phyloP scores from a whole-genome alignment of 768 basidiomycete genomes.

The Pilatotrama ljubarskyi region DNA sequence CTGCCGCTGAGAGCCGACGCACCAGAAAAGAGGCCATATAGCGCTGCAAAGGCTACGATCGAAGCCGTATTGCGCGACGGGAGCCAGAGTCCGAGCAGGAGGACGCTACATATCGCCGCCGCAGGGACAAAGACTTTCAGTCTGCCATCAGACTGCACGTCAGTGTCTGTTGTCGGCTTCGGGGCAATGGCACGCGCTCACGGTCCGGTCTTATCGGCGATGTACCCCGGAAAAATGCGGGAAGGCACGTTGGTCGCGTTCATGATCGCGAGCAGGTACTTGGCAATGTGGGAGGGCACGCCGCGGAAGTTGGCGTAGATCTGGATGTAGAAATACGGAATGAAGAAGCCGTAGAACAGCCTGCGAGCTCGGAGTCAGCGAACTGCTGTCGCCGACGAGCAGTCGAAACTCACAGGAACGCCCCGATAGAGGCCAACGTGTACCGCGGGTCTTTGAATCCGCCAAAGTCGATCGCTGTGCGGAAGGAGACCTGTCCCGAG shows the following conservation, averaged over 20 bases:
- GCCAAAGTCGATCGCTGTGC: conserved; percentile 29
- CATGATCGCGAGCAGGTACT: conserved; percentile 34
- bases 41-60: conserved; percentile 32
- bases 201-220: conserved; percentile 33
- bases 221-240: conserved; percentile 32
- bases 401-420: conserved; percentile 25
- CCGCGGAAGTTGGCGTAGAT: conserved; percentile 31
- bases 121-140: conserved; percentile 33
- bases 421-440: conserved; percentile 20
- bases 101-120: conserved; percentile 25
- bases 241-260: conserved; percentile 33
- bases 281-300: conserved; percentile 24
- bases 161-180: no score
- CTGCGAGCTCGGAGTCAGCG: conserved; percentile 7
- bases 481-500: conserved; percentile 23
- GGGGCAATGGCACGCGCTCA: conserved; percentile 1
- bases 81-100: conserved; percentile 33
- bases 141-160: conserved; percentile 11
- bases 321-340: conserved; percentile 38
- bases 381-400: not conserved
- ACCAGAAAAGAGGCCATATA: conserved; percentile 36
- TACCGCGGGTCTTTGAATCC: conserved; percentile 31
- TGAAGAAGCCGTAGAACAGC: conserved; percentile 34
- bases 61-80: conserved; percentile 27
- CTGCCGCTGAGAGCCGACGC: not conserved